Percentiles rank a stretch among this genome's conserved stretches.
Conservation (phyloP, 2,329 filamentous ascomycete genomes). For the Xylaria hypoxylon region DNA sequence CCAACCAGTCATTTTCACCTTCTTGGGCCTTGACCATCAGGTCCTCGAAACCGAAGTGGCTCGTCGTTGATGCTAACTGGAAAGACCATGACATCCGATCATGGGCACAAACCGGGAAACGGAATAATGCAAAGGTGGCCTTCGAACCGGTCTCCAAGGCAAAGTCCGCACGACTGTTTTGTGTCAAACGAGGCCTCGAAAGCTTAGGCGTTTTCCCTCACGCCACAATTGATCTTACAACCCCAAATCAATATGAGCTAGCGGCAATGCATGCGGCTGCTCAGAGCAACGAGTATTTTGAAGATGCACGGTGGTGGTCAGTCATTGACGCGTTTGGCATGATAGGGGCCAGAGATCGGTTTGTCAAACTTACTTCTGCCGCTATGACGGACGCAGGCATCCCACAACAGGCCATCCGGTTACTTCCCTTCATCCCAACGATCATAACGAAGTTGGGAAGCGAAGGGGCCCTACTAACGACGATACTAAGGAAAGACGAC, state of each 20-base stretch:
- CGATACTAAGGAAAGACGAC: conserved; percentile 76
- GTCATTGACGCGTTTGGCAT: conserved; percentile 85
- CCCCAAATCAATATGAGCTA: conserved; percentile 87
- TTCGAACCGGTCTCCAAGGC: conserved; percentile 91
- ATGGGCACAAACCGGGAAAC: conserved; percentile 74
- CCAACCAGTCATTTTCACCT: conserved; percentile 63
- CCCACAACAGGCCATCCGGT: conserved; percentile 83
- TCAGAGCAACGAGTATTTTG: conserved; percentile 73
- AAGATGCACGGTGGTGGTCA: conserved; percentile 78
- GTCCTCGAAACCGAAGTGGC: conserved; percentile 73
- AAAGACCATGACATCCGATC: conserved; percentile 70
- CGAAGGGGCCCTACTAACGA: conserved; percentile 79
- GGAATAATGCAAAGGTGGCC: conserved; percentile 69
- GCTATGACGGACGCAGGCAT: conserved; percentile 82
- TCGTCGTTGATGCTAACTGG: conserved; percentile 93
- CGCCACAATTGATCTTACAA: conserved; percentile 76
- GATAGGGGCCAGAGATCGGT: conserved; percentile 76
- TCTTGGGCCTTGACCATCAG: conserved; percentile 72
- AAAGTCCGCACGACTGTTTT: conserved; percentile 80
- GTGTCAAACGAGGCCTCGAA: conserved; percentile 52
- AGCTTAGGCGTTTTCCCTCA: conserved; percentile 67
- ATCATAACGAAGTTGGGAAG: conserved; percentile 86
- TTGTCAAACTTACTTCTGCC: conserved; percentile 74
- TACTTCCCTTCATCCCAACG: conserved; percentile 88
- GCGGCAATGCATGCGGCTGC: conserved; percentile 81